These are phyloP conservation scores for Hymenoscyphus linearis DNA, from an alignment of 2,329 filamentous ascomycete genomes.

Conservation along the genomic window DNA sequence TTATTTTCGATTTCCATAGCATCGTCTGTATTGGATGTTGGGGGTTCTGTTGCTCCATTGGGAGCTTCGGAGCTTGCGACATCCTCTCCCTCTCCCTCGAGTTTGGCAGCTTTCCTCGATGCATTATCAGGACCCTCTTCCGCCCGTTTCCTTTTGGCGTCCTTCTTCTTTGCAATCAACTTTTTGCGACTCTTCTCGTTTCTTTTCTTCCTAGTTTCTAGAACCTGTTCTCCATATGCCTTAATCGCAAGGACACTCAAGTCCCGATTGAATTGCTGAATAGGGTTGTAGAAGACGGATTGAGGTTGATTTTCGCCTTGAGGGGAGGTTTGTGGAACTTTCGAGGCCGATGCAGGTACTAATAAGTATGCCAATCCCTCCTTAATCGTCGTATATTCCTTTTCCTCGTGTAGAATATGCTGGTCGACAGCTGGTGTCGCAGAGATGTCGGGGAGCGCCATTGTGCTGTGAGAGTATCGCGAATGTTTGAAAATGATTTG, in stretches of 20 bases:
- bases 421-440: conserved; percentile 29
- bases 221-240: conserved; percentile 70
- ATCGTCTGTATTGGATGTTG: neutral
- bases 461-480: neutral
- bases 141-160: conserved; percentile 45
- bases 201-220: conserved; percentile 41
- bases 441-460: conserved; percentile 24
- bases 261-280: conserved; percentile 98
- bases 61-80: neutral
- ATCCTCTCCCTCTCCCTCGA: conserved; percentile 15
- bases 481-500: neutral
- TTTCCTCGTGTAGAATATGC: conserved; percentile 40
- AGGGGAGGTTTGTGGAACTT: conserved; percentile 38
- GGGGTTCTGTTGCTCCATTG: neutral
- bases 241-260: conserved; percentile 89
- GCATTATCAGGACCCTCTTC: conserved; percentile 31
- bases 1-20: neutral
- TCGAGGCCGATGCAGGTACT: conserved; percentile 48
- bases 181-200: conserved; percentile 38
- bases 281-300: conserved; percentile 97
- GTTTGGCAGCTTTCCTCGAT: conserved; percentile 33
- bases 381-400: conserved; percentile 54
- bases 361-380: conserved; percentile 66
- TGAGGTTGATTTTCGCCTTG: conserved; percentile 56
- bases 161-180: conserved; percentile 33